Evolutionary conservation across 768 basidiomycete genomes (phyloP), one percentile per base, ranked within the genome.

Genomic region (Kwoniella sp.): DNA sequence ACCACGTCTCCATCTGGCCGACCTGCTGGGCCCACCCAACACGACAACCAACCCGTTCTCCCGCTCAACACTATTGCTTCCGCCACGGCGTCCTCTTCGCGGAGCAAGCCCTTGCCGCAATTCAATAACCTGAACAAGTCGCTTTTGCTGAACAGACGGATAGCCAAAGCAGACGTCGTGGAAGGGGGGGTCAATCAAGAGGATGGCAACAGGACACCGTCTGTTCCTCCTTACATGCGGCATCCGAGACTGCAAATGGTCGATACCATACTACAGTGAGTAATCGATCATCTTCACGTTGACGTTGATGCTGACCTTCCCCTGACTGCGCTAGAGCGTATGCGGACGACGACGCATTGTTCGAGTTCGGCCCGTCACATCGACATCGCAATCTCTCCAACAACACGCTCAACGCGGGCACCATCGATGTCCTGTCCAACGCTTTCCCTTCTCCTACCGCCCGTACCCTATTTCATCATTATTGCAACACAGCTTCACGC

Each of bases 391-490:
- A 37, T 31, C 30, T 55, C 25, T 54, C 55, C 26, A 30, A 62
- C 26, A 48, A 38, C 17, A 34, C 61, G 1, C 20, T 34, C 5
- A 56, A 26, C 17, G 53, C 53, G 20, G 65, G 54, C 15, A 61
- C 50, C 13, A 66, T 60, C 30, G 68, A 69, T 37, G 52, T 73
- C n/a, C 59, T 73, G 7, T 61, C 71, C 34, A 69, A 73, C 51
- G 74, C 70, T 17, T 76, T 73, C 47, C 70, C 74, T 3, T 73
- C 72, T 7, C 63, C 70, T 2, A 61, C 63, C 4, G 72, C 74
- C 12, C 65, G 70, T 1, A 67, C 61, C 2, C 55, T 76, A 7
- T 76, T 76, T 37, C 70, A 73, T 38, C 72, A 76, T 48, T 76
- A 70, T 55, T 67, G 65, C 63, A 73, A 69, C 58, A 58, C 58